Evolutionary conservation across 2,329 filamentous ascomycete genomes (phyloP).

Genomic region (Alternaria brassicae): DNA sequence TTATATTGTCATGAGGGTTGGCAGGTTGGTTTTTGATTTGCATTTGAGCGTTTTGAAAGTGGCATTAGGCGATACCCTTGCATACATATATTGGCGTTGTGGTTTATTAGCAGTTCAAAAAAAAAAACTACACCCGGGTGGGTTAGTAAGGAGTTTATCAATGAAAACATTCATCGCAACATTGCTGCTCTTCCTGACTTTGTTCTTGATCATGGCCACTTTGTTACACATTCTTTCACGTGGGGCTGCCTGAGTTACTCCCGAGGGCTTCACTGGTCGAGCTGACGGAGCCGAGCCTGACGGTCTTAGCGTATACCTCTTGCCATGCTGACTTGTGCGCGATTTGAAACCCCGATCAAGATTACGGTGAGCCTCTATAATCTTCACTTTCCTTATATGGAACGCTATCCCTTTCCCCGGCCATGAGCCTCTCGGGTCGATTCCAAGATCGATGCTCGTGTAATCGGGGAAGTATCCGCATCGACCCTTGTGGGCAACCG

Average conservation of each 20-base stretch:
- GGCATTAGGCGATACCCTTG: constrained; percentile 24
- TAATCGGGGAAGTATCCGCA: neutral
- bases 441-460: neutral
- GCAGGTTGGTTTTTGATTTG: neutral
- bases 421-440: neutral
- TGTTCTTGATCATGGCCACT: neutral
- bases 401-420: too few species aligned
- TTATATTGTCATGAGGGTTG: constrained; percentile 1
- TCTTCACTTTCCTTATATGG: neutral
- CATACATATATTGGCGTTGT: constrained; percentile 23
- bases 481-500: neutral
- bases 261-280: neutral
- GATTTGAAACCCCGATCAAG: neutral
- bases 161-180: neutral
- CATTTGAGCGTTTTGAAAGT: neutral
- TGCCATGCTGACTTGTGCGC: neutral
- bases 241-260: neutral
- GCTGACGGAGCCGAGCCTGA: neutral
- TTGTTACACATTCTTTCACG: neutral
- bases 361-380: too few species aligned
- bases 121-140: neutral
- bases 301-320: neutral
- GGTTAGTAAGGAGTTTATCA: neutral
- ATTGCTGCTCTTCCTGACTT: too few species aligned
- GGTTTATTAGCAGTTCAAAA: constrained; percentile 3